Evolutionary conservation across 371 early-diverging fungal species (phyloP).

Genomic region (Rhizomucor pusillus): DNA sequence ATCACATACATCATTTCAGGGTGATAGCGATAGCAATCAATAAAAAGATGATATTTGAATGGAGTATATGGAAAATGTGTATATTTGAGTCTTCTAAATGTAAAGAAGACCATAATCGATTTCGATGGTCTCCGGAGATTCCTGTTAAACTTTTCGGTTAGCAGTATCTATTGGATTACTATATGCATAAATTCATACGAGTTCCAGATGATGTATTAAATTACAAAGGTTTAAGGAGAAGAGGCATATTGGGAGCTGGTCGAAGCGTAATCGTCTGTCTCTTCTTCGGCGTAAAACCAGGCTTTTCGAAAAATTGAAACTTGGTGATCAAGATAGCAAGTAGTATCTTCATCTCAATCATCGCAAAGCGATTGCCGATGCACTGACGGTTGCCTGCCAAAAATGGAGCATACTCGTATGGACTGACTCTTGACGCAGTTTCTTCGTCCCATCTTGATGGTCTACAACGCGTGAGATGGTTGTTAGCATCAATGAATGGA

Average conservation of each 20-base stretch:
- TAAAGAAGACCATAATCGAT: no score
- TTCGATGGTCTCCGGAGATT: no score
- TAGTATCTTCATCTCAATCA: conserved; percentile 26
- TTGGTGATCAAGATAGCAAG: conserved; percentile 17
- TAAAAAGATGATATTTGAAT: background rate
- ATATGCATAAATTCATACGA: no score
- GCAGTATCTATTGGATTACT: no score
- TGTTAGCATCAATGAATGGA: no score
- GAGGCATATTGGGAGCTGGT: conserved; percentile 22
- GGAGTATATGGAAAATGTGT: no score
- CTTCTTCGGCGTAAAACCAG: conserved; percentile 9
- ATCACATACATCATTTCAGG: conserved; percentile 12
- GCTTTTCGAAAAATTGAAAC: conserved; percentile 20
- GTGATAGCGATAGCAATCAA: background rate
- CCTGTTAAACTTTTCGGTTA: no score
- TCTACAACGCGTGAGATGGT: no score
- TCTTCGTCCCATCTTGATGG: conserved; percentile 61
- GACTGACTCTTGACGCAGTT: conserved; percentile 23
- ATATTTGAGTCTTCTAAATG: no score
- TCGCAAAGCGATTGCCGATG: conserved; percentile 23
- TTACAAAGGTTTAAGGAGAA: conserved; percentile 11
- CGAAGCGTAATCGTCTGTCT: conserved; percentile 19
- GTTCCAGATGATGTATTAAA: no score
- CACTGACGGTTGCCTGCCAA: conserved; percentile 41
- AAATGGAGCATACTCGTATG: conserved; percentile 61